Conservation (phyloP, 345 rosid species). For the Mallotus nudiflorus region DNA sequence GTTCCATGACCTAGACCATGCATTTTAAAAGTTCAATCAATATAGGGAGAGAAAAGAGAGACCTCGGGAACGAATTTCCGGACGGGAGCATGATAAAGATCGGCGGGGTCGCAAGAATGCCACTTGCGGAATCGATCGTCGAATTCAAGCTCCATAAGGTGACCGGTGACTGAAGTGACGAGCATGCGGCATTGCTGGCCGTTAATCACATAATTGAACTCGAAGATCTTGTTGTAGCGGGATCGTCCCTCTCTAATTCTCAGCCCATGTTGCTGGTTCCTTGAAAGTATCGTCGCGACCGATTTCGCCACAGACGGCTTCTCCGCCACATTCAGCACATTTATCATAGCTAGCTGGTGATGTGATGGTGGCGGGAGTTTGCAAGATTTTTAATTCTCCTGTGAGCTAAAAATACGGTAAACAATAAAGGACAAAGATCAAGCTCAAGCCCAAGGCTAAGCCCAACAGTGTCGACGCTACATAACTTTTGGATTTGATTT, state of each 20-base stretch:
- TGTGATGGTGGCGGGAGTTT: constrained; percentile 9
- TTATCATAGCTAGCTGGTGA: constrained; percentile 44
- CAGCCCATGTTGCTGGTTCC: constrained; percentile 46
- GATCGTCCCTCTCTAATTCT: constrained; percentile 86
- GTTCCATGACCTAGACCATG: no score
- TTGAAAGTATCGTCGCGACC: constrained; percentile 68
- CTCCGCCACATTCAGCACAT: constrained; percentile 90
- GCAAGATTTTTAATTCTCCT: constrained; percentile 5
- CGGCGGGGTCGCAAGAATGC: constrained; percentile 94
- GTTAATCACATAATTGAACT: constrained; percentile 76
- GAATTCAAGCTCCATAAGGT: constrained; percentile 93
- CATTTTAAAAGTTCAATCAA: no score
- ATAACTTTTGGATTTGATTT: no score
- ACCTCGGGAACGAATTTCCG: constrained; percentile 89
- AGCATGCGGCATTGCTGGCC: constrained; percentile 86
- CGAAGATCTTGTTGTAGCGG: constrained; percentile 87
- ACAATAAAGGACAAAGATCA: no score
- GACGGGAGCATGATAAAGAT: constrained; percentile 77
- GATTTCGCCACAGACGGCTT: constrained; percentile 99
- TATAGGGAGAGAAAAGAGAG: background rate
- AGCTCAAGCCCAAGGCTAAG: no score
- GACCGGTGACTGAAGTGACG: constrained; percentile 96
- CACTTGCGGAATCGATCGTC: constrained; percentile 90
- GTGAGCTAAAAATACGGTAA: no score
- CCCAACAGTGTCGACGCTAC: no score